phyloP scores from a whole-genome alignment of 2,329 filamentous ascomycete species.

The Fusarium sp. region DNA sequence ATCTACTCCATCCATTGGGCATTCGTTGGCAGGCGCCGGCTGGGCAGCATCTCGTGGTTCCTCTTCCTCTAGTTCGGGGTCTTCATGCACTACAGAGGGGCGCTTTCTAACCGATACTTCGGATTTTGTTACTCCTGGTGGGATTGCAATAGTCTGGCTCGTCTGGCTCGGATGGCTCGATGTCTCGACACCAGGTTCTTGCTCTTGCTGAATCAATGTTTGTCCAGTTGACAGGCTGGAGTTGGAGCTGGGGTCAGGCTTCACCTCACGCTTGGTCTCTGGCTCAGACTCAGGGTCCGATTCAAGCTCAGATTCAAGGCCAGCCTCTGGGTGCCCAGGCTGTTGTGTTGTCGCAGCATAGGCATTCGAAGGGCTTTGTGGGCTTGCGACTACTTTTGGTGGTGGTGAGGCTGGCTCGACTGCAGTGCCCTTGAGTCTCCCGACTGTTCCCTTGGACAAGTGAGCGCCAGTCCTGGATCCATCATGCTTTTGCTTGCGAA shows the following conservation, averaged over 20 bases:
- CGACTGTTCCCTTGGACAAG: conserved; percentile 61
- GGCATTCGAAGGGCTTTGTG: not conserved
- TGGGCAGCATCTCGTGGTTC: conserved; percentile 19
- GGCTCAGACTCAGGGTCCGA: conserved; percentile 21
- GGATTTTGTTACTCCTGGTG: not conserved
- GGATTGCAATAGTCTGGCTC: not conserved
- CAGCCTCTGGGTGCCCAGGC: conserved; percentile 1
- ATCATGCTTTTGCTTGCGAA: conserved; percentile 52
- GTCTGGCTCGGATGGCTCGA: not conserved
- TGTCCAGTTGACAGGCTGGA: not conserved
- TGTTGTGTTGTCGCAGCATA: not conserved
- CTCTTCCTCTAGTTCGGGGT: conserved; percentile 53
- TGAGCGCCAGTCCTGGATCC: conserved; percentile 54
- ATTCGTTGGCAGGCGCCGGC: conserved; percentile 2
- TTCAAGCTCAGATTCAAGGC: conserved; percentile 4
- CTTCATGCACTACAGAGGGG: conserved; percentile 57
- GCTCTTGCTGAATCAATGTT: conserved; percentile 1
- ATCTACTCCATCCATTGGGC: conserved; percentile 42
- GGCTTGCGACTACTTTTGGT: conserved; percentile 40
- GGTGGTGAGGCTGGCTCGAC: conserved; percentile 45
- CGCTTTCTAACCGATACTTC: conserved; percentile 43
- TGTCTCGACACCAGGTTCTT: not conserved
- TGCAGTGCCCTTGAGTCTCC: conserved; percentile 58
- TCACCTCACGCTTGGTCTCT: not conserved
- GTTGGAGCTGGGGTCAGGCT: not conserved